Percentiles rank a stretch among this genome's conserved stretches.
Evolutionary conservation across 1,284 basidiomycete species (phyloP).

Genomic region (Ceratobasidium sp.): DNA sequence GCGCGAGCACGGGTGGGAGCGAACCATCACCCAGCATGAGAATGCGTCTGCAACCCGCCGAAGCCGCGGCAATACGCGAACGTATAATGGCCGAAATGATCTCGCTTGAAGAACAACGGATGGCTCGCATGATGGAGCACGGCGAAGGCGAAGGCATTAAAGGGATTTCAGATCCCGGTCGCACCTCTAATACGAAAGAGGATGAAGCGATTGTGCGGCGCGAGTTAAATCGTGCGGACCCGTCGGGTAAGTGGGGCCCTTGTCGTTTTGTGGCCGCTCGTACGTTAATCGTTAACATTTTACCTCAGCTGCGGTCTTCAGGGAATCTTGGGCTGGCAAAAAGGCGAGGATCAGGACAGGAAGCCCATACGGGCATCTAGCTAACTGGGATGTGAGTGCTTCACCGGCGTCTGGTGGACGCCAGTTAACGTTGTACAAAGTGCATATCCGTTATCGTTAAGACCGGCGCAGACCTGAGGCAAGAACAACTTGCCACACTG

Average conservation of each 20-base stretch:
- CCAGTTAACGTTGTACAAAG: constrained; percentile 60
- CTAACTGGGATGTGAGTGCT: constrained; percentile 65
- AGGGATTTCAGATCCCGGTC: constrained; percentile 57
- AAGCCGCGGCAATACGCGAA: constrained; percentile 90
- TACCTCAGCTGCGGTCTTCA: constrained; percentile 78
- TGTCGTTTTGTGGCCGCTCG: neutral
- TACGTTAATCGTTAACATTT: neutral
- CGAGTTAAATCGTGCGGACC: constrained; percentile 97
- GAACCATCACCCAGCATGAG: constrained; percentile 57
- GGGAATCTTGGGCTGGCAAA: constrained; percentile 95
- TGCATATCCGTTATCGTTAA: constrained; percentile 98
- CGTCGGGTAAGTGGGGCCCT: constrained; percentile 68
- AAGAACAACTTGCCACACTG: constrained; percentile 97
- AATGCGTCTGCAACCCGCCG: constrained; percentile 75
- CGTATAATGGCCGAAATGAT: constrained; percentile 99
- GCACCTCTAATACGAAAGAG: constrained; percentile 71
- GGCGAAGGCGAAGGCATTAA: constrained; percentile 66
- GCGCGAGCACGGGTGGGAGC: constrained; percentile 49
- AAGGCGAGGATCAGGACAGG: constrained; percentile 92
- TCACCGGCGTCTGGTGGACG: constrained; percentile 55
- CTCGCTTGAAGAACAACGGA: constrained; percentile 93
- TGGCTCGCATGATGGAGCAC: constrained; percentile 89
- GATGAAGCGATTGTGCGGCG: constrained; percentile 92
- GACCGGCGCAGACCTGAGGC: constrained; percentile 94
- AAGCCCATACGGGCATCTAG: constrained; percentile 95